Base-by-base conservation (phyloP, 2,329 filamentous ascomycete genomes). In the Fusarium praegraminearum region DNA sequence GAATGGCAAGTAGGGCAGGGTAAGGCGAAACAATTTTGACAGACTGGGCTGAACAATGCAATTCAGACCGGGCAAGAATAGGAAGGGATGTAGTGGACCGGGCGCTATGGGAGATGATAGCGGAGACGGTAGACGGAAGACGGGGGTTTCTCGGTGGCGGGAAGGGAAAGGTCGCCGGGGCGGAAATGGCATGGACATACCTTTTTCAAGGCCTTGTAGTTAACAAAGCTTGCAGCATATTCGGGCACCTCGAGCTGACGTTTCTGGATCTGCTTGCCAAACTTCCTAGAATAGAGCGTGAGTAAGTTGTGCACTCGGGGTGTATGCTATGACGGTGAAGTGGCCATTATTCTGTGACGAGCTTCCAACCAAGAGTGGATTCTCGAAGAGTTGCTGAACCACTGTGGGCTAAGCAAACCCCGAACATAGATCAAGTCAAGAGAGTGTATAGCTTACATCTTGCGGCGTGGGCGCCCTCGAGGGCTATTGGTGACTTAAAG, bases 141-240 rank as follows among this genome's bases (percentile, higher is more conserved):
- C 59, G 56, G 62, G 65, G 66, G 36, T 22, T 57, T 55, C 41
- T 72, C 60, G 62, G 69, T 58, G 57, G 62, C 66, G 64, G 67
- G 59, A 63, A 69, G 52, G 65, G 69, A 55, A 71, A 62, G 33
- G 66, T 46, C 62, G 64, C 69, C 51, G 53, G 69, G 41, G 53
- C 40, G 51, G 69, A 65, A 65, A 63, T 51, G 56, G 22, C 41
- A 73, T 51, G 58, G 70, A 45, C 82, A 68, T 78, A 97, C 96
- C 93, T 98, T 98, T 83, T 99, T 99, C 75, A 99, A 86, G 65
- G 94, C 94, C 84, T 99, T 99, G 86, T 99, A 99, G 83, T 99
- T 98, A 75, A 98, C 94, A 79, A 99, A 99, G 82, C 94, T 98
- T 71, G 95, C 94, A 67, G 96, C 95, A 91, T 99, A 99, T 87